phyloP scores from a whole-genome alignment of 2,329 filamentous ascomycete species.

The Aspergillus awamori region DNA sequence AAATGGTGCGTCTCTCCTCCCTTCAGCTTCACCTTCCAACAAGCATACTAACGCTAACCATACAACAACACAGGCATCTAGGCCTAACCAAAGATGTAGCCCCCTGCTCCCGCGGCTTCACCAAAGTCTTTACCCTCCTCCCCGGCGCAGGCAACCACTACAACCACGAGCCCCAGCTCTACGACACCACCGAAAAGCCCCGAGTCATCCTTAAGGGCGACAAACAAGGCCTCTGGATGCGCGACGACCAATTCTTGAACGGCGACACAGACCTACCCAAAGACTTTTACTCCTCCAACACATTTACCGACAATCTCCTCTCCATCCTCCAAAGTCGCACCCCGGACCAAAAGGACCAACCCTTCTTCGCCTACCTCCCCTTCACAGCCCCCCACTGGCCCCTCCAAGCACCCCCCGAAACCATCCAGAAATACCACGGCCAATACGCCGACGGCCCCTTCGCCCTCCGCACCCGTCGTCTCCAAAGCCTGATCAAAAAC shows the following conservation, averaged over 20 bases:
- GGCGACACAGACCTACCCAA: slow-evolving; percentile 18
- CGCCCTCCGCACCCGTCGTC: slow-evolving; percentile 48
- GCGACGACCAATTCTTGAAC: slow-evolving; percentile 18
- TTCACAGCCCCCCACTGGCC: slow-evolving; percentile 59
- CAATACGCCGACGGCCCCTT: slow-evolving; percentile 56
- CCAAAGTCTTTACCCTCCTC: slow-evolving; percentile 32
- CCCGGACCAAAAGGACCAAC: slow-evolving; percentile 41
- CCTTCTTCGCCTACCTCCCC: slow-evolving; percentile 54
- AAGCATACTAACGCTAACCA: not conserved
- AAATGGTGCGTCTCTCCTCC: slow-evolving; percentile 22
- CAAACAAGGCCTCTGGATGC: slow-evolving; percentile 12
- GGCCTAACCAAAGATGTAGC: slow-evolving; percentile 32
- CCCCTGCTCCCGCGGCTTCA: slow-evolving; percentile 35
- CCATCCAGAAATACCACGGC: slow-evolving; percentile 52
- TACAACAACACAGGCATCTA: slow-evolving; percentile 33
- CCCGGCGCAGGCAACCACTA: slow-evolving; percentile 41
- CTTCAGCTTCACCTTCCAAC: not conserved
- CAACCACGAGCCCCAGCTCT: slow-evolving; percentile 32
- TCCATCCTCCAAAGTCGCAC: slow-evolving; percentile 35
- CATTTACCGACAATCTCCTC: slow-evolving; percentile 33
- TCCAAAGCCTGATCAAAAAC: slow-evolving; percentile 50
- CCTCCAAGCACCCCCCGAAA: slow-evolving; percentile 52
- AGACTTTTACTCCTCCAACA: slow-evolving; percentile 38
- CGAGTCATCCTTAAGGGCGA: slow-evolving; percentile 13
- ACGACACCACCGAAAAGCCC: slow-evolving; percentile 6